Base-by-base conservation (phyloP, 257 asterid genomes). In the Rhazya stricta region DNA sequence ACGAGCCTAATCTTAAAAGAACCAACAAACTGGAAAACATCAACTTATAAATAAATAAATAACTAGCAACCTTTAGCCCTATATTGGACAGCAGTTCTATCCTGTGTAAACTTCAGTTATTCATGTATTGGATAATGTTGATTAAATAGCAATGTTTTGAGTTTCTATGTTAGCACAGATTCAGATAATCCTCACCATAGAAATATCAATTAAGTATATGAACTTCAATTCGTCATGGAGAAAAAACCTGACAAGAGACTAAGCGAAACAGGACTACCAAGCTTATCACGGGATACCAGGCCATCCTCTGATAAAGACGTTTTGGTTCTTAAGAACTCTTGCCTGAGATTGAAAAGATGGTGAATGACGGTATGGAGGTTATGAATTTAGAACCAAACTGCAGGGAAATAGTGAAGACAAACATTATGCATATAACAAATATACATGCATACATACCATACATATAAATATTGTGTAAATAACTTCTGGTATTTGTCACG, bases 1-100 rank as follows among this genome's bases (percentile, higher is more conserved):
- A 91, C 90, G 2, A 94, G 96, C 94, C 86, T 79, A 54, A 90
- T 93, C 83, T 86, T 91, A n/a, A n/a, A n/a, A n/a, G n/a, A 39
- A 67, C 86, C 98, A 90, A 73, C 76, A 68, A 80, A 67, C 67
- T 79, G n/a, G 53, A 56, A 61, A 60, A 77, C 2, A 39, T 67
- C 73, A n/a, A n/a, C n/a, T n/a, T n/a, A n/a, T n/a, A n/a, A n/a
- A n/a, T n/a, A 56, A 62, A 51, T 79, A 34, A 32, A 27, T 43
- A 25, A 61, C 13, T 30, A 16, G 16, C 39, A 7, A 30, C 18
- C 42, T 61, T 25, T 29, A 29, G 21, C 19, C 0, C 11, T 25
- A 6, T 72, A 48, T 4, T 30, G 29, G 51, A 34, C 50, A 43
- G 2, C 50, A 43, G 50, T 8, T 43, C 50, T 43, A 43, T 43